phyloP scores from a whole-genome alignment of 306 rosid genomes.

The Inga laurina region DNA sequence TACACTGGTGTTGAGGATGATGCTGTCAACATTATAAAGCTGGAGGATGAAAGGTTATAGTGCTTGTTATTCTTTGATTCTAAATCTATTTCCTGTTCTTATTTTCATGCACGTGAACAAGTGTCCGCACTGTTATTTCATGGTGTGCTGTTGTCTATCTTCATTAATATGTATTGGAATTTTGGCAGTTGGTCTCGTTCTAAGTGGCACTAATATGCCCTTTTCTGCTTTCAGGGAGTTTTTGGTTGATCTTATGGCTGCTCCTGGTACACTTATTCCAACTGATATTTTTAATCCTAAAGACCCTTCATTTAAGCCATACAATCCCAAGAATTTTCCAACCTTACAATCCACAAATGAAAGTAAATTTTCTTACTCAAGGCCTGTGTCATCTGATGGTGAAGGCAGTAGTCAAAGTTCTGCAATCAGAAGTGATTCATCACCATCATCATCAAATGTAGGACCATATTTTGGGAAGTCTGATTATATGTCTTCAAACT shows the following conservation, averaged over 20 bases:
- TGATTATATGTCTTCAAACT: constrained; percentile 48
- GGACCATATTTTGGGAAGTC: constrained; percentile 54
- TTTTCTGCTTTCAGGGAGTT: constrained; percentile 81
- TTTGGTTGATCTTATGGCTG: constrained; percentile 99
- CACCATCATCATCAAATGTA: constrained; percentile 42
- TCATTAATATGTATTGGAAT: constrained; percentile 1
- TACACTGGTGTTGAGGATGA: constrained; percentile 98
- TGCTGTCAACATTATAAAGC: constrained; percentile 88
- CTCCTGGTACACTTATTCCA: constrained; percentile 94
- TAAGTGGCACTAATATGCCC: constrained; percentile 36
- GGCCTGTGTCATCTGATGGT: constrained; percentile 55
- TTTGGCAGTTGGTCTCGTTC: constrained; percentile 23
- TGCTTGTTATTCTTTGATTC: constrained; percentile 28
- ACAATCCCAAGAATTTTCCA: constrained; percentile 58
- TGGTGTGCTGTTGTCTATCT: constrained; percentile 4
- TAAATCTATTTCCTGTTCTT: constrained; percentile 24
- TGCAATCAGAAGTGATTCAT: constrained; percentile 41
- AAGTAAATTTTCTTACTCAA: constrained; percentile 52
- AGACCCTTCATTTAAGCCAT: constrained; percentile 57
- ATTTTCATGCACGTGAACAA: constrained; percentile 5
- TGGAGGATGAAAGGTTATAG: constrained; percentile 90
- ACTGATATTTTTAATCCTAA: constrained; percentile 70
- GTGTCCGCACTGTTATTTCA: background rate
- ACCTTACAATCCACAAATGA: constrained; percentile 51
- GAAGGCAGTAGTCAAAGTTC: constrained; percentile 79